A percentile compares a stretch with the other conserved stretches of the same genome.
Evolutionary conservation across 345 rosid species (phyloP).

Genomic region (Triadica sebifera): DNA sequence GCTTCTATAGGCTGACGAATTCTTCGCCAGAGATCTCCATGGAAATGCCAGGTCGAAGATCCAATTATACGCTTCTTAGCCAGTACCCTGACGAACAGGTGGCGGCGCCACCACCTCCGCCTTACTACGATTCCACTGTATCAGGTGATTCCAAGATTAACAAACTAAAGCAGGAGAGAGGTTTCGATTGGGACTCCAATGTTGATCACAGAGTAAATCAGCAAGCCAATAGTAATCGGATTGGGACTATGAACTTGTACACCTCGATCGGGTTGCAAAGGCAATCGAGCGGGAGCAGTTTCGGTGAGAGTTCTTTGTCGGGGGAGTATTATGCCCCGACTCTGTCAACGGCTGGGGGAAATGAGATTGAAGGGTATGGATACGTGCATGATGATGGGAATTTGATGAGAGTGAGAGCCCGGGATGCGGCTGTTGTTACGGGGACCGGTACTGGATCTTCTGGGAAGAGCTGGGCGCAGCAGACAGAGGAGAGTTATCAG

Average conservation of each 20-base stretch:
- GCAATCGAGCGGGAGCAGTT: conserved; percentile 97
- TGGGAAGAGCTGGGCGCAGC: conserved; percentile 98
- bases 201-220: conserved; percentile 46
- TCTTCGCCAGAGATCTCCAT: conserved; percentile 24
- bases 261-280: conserved; percentile 70
- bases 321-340: conserved; percentile 79
- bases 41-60: conserved; percentile 91
- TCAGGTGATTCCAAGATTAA: conserved; percentile 53
- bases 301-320: conserved; percentile 89
- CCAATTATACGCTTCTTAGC: conserved; percentile 75
- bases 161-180: conserved; percentile 38
- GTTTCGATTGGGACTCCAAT: conserved; percentile 67
- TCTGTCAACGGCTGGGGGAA: conserved; percentile 53
- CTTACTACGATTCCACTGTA: conserved; percentile 53
- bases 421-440: conserved; percentile 24
- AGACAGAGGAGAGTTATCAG: conserved; percentile 99
- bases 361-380: conserved; percentile 65
- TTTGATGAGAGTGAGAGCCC: conserved; percentile 38
- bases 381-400: conserved; percentile 56
- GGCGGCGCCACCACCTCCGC: conserved; percentile 35
- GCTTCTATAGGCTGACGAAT: not conserved
- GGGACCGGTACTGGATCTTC: conserved; percentile 44
- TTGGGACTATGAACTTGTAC: conserved; percentile 40
- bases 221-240: conserved; percentile 41
- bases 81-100: conserved; percentile 76